These are phyloP conservation scores for Boletus edulis DNA, from an alignment of 768 basidiomycete genomes.

Conservation along the genomic window DNA sequence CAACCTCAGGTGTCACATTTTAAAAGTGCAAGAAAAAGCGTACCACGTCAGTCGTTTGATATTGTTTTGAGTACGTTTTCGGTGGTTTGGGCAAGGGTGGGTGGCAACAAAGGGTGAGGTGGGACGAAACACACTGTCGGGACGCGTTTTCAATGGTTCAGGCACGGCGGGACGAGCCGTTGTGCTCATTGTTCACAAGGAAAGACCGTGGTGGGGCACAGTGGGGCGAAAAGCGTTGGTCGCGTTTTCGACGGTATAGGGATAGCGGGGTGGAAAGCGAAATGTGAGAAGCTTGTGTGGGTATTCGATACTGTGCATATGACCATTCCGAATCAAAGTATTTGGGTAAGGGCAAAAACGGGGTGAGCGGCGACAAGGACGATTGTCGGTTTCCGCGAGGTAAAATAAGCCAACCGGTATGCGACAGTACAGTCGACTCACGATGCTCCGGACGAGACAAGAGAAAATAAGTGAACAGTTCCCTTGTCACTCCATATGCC, in stretches of 20 bases:
- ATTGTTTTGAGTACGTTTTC: not conserved
- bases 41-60: constrained; percentile 21
- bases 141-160: too few species aligned
- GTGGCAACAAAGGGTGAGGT: too few species aligned
- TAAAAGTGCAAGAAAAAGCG: constrained; percentile 29
- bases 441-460: constrained; percentile 64
- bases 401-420: constrained; percentile 1
- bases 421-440: constrained; percentile 38
- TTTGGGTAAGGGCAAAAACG: constrained; percentile 80
- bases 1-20: constrained; percentile 28
- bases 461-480: constrained; percentile 85
- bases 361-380: constrained; percentile 73
- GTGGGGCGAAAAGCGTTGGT: too few species aligned
- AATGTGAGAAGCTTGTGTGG: constrained; percentile 79
- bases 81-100: too few species aligned
- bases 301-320: constrained; percentile 89
- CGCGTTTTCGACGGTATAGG: too few species aligned
- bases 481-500: constrained; percentile 97
- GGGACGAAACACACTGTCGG: too few species aligned
- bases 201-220: too few species aligned
- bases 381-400: constrained; percentile 77
- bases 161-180: too few species aligned
- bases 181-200: too few species aligned
- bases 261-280: constrained; percentile 42
- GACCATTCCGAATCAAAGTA: constrained; percentile 98